Evolutionary conservation across 257 asterid species (phyloP).

Genomic region (Vinca minor): DNA sequence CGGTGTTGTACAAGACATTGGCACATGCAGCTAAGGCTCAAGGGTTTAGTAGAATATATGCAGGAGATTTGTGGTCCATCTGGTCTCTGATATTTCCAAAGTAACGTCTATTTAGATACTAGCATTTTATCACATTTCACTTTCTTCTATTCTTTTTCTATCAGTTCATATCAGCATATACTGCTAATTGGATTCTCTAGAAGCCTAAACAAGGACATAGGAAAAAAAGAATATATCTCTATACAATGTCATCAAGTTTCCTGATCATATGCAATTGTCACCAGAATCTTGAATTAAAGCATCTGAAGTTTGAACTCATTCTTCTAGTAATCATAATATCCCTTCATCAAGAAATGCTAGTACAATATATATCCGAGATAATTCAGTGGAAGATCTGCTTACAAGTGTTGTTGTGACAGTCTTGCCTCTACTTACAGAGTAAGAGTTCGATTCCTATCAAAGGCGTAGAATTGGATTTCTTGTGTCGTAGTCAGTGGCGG

Average conservation of each 20-base stretch:
- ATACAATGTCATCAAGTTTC: neutral
- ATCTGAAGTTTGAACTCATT: neutral
- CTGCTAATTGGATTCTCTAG: neutral
- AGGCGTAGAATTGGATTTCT: no score
- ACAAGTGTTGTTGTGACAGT: no score
- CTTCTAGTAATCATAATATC: no score
- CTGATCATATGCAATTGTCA: neutral
- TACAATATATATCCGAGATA: no score
- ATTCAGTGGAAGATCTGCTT: no score
- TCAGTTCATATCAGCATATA: neutral
- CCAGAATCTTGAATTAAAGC: neutral
- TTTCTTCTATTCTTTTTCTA: neutral
- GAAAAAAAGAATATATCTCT: neutral
- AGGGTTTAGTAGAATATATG: slow-evolving; percentile 9
- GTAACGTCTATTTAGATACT: slow-evolving; percentile 9
- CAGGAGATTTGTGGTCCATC: slow-evolving; percentile 12
- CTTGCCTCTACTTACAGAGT: no score
- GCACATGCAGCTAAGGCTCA: slow-evolving; percentile 11
- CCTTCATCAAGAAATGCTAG: no score
- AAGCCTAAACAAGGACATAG: neutral
- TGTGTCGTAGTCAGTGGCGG: no score
- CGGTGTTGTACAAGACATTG: no score
- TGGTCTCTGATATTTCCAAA: slow-evolving; percentile 3
- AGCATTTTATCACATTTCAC: slow-evolving; percentile 11
- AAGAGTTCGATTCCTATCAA: no score